phyloP scores from a whole-genome alignment of 129 eudicot species.

The Solidago caesia region DNA sequence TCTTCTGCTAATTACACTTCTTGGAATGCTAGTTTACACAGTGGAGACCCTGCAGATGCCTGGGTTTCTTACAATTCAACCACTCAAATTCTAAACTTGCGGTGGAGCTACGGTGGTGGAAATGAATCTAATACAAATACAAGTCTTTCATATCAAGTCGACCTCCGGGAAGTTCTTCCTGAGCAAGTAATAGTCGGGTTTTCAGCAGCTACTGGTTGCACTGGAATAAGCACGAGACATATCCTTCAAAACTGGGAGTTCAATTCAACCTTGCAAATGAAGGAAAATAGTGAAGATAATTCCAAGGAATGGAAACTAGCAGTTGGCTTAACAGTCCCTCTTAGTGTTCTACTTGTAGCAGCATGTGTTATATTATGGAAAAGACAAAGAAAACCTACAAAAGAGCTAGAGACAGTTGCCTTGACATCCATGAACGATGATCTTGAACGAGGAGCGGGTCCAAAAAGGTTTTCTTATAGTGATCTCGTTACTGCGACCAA shows the following conservation, averaged over 20 bases:
- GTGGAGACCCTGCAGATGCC: constrained; percentile 37
- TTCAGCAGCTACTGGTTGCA: constrained; percentile 47
- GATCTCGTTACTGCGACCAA: constrained; percentile 47
- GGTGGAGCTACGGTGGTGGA: constrained; percentile 37
- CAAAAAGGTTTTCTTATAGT: constrained; percentile 41
- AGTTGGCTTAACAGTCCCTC: constrained; percentile 27
- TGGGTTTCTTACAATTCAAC: constrained; percentile 45
- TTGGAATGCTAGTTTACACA: constrained; percentile 52
- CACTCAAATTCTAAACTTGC: constrained; percentile 31
- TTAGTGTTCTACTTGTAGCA: constrained; percentile 17
- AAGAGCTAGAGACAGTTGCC: constrained; percentile 10
- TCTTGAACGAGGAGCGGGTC: constrained; percentile 55
- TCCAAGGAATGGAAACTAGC: constrained; percentile 26
- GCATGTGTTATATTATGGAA: constrained; percentile 19
- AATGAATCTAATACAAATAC: constrained; percentile 23
- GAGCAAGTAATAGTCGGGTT: constrained; percentile 42
- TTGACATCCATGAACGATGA: constrained; percentile 43
- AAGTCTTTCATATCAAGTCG: constrained; percentile 35
- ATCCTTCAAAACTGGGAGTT: constrained; percentile 44
- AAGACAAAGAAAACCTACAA: constrained; percentile 5
- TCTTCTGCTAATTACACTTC: constrained; percentile 23
- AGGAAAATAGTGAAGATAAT: constrained; percentile 1
- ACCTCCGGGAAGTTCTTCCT: constrained; percentile 41
- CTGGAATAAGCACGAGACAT: constrained; percentile 20
- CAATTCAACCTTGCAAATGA: constrained; percentile 29